Base-by-base conservation (phyloP, 176 grass and related monocot species). In the Pharus latifolius region DNA sequence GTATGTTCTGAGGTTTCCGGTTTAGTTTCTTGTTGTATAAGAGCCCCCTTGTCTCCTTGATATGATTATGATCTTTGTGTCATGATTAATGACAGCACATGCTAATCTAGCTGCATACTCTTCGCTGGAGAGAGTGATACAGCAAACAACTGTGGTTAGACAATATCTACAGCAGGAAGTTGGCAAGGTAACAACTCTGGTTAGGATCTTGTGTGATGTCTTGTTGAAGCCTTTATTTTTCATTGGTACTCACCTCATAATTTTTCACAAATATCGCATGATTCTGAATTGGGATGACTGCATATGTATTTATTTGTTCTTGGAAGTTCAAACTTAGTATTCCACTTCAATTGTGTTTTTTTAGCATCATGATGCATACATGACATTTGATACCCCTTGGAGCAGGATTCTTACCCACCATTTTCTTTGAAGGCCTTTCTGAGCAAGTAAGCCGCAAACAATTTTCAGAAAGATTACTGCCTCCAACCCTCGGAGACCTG, bases 391-490 rank as follows among this genome's bases (percentile, higher is more conserved):
- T 79, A 78, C 49, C 76, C 4, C 65, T 76, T 86, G 33, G 78
- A 88, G 73, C 87, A 99, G 96, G 96, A 99, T 79, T 79, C 81
- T 53, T 83, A 86, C 79, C 69, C 87, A 55, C 79, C 84, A 59
- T 99, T 99, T 88, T 86, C 87, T 79, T 75, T 99, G 84, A 94
- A 95, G 68, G 67, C 90, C 63, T 99, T 91, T 88, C 84, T 99
- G 72, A 86, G 80, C 82, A 83, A 95, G 65, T 99, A 82, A 96
- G 67, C 44, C 10, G n/a, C 70, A 72, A 46, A 8, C 14, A 31
- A 48, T 62, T 47, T 51, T 45, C 24, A 35, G 40, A 61, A 77
- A 75, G 15, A 10, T 15, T 18, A 34, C 41, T 30, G 62, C 20
- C 51, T 53, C 22, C 51, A 59, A 43, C 23, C 33, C 40, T 50